Evolutionary conservation across 768 basidiomycete species (phyloP).

Genomic region (Pilatotrama ljubarskyi): DNA sequence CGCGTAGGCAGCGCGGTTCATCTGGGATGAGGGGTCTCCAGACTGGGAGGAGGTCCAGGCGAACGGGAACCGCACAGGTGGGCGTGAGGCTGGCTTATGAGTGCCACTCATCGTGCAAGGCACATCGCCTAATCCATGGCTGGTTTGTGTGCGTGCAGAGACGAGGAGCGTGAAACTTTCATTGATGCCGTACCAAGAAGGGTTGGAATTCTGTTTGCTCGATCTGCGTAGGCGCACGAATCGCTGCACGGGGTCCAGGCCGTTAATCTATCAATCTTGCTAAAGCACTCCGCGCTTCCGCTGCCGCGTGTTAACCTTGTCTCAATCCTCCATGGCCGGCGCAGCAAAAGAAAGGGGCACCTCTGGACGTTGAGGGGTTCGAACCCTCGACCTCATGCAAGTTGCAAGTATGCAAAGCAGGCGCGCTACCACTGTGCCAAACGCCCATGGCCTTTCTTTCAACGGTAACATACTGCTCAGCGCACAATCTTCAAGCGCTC

Average conservation of each 20-base stretch:
- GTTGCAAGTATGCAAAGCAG: slow-evolving; percentile 21
- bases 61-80: not conserved
- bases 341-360: not conserved
- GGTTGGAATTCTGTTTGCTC: slow-evolving; percentile 21
- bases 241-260: slow-evolving; percentile 19
- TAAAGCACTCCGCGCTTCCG: slow-evolving; percentile 20
- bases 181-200: slow-evolving; percentile 17
- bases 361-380: slow-evolving; percentile 24
- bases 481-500: too few relatives aligned
- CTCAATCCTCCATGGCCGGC: not conserved
- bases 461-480: too few relatives aligned
- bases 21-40: slow-evolving; percentile 7
- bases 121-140: slow-evolving; percentile 6
- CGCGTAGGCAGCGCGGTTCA: slow-evolving; percentile 5
- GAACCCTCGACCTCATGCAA: slow-evolving; percentile 27
- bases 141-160: not conserved
- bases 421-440: slow-evolving; percentile 30
- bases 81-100: not conserved
- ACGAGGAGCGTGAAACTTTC: slow-evolving; percentile 7
- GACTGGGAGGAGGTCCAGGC: not conserved
- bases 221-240: slow-evolving; percentile 9
- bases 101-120: not conserved
- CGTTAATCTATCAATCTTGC: slow-evolving; percentile 29
- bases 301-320: slow-evolving; percentile 11
- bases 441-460: slow-evolving; percentile 20